Conservation (phyloP, 371 early-diverging fungal species). For the Mucor sp. region DNA sequence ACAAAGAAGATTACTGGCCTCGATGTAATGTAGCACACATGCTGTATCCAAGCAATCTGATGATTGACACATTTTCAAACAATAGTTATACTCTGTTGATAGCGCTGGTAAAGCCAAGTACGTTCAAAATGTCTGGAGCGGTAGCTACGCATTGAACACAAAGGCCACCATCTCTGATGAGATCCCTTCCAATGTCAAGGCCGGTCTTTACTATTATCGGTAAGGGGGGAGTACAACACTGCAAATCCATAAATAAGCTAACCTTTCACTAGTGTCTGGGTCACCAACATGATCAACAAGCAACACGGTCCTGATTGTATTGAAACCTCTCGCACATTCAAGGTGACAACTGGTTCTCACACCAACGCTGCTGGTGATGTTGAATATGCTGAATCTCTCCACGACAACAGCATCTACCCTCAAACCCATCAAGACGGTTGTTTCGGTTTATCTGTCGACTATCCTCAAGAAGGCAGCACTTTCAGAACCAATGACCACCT, state of each 20-base stretch:
- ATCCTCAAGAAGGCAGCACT: conserved; percentile 29
- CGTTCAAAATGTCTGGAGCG: conserved; percentile 47
- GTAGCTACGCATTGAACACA: conserved; percentile 35
- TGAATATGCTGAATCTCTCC: conserved; percentile 43
- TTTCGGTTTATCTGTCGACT: conserved; percentile 42
- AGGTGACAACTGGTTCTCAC: conserved; percentile 62
- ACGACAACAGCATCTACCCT: conserved; percentile 35
- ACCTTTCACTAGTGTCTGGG: conserved; percentile 42
- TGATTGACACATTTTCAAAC: neutral
- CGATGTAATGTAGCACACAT: conserved; percentile 37
- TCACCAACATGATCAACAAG: conserved; percentile 44
- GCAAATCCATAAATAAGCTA: neutral
- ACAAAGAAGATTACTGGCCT: conserved; percentile 47
- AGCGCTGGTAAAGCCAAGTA: conserved; percentile 40
- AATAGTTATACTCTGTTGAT: conserved; percentile 43
- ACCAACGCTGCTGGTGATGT: conserved; percentile 55
- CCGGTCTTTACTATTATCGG: conserved; percentile 57
- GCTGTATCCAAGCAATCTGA: neutral
- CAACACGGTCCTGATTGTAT: conserved; percentile 51
- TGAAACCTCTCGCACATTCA: conserved; percentile 62
- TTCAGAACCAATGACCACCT: conserved; percentile 33
- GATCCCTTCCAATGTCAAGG: conserved; percentile 28
- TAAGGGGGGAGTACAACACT: no score
- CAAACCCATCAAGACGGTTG: conserved; percentile 41
- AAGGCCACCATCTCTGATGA: conserved; percentile 36